A percentile compares a stretch with the other conserved stretches of the same genome.
Evolutionary conservation across 257 asterid species (phyloP).

Genomic region (Solanum virginianum): DNA sequence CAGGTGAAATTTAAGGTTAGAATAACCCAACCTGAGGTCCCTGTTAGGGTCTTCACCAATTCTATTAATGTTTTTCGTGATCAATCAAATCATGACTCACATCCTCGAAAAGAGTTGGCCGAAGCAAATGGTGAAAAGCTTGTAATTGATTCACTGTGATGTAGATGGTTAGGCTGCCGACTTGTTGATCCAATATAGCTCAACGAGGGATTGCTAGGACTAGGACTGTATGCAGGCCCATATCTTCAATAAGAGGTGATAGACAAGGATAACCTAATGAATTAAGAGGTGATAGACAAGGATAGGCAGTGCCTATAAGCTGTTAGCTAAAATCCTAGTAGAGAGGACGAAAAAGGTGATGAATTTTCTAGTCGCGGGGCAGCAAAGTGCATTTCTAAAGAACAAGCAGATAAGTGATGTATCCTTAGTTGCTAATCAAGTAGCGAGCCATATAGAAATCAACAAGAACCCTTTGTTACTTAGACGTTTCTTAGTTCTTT

Average conservation of each 20-base stretch:
- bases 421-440: no score
- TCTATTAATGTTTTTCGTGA: neutral
- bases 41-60: neutral
- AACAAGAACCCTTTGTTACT: no score
- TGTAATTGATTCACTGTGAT: slow-evolving; percentile 46
- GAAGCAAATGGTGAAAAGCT: slow-evolving; percentile 79
- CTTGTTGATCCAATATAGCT: slow-evolving; percentile 62
- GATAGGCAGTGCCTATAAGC: neutral
- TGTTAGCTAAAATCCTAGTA: no score
- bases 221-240: slow-evolving; percentile 47
- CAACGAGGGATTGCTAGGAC: slow-evolving; percentile 43
- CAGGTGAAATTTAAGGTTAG: neutral
- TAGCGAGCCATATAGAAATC: no score
- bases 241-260: slow-evolving; percentile 54
- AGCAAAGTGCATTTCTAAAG: no score
- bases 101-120: slow-evolving; percentile 68
- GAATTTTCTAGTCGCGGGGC: no score
- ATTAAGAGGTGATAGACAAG: slow-evolving; percentile 48
- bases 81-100: slow-evolving; percentile 11
- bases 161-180: slow-evolving; percentile 38
- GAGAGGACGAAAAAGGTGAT: no score
- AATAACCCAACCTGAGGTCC: neutral
- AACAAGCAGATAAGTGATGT: no score
- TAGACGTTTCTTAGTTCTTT: no score
- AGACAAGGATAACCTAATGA: slow-evolving; percentile 56